Conservation (phyloP, 805 yeast species). For the Ogataea methylovora region DNA sequence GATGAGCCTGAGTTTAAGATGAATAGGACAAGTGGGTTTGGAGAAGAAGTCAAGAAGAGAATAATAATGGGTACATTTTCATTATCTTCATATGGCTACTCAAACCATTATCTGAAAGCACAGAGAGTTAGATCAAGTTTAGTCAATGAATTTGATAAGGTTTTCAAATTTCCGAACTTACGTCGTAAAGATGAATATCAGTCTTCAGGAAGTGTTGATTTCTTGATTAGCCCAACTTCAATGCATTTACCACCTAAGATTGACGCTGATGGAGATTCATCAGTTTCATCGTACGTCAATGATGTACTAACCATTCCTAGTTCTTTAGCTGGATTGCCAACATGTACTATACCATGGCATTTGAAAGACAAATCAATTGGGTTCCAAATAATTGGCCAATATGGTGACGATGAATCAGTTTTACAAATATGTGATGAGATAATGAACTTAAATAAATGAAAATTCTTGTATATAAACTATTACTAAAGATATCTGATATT, state of each 20-base stretch:
- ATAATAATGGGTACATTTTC: slow-evolving; percentile 83
- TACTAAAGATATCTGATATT: not conserved
- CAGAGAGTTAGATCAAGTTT: slow-evolving; percentile 54
- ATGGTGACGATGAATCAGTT: slow-evolving; percentile 67
- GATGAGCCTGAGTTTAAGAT: slow-evolving; percentile 32
- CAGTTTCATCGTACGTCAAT: slow-evolving; percentile 62
- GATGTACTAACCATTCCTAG: slow-evolving; percentile 88
- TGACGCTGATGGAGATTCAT: slow-evolving; percentile 15
- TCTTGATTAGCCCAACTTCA: slow-evolving; percentile 70
- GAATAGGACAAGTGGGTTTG: slow-evolving; percentile 65
- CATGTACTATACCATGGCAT: slow-evolving; percentile 63
- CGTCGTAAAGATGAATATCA: slow-evolving; percentile 13
- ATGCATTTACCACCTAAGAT: slow-evolving; percentile 40
- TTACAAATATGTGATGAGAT: slow-evolving; percentile 28
- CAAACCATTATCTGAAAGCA: slow-evolving; percentile 73
- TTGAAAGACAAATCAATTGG: slow-evolving; percentile 42
- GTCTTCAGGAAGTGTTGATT: slow-evolving; percentile 46
- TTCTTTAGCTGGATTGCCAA: slow-evolving; percentile 86
- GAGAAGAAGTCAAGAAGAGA: slow-evolving; percentile 77
- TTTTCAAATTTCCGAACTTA: slow-evolving; percentile 49
- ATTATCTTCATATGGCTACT: slow-evolving; percentile 64
- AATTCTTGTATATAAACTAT: not conserved
- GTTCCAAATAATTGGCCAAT: slow-evolving; percentile 79
- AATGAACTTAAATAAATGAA: slow-evolving; percentile 2
- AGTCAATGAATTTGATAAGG: slow-evolving; percentile 54